A percentile compares a stretch with the other conserved stretches of the same genome.
These are phyloP conservation scores for Solanum bulbocastanum DNA, from an alignment of 257 asterid species.

Conservation along the genomic window DNA sequence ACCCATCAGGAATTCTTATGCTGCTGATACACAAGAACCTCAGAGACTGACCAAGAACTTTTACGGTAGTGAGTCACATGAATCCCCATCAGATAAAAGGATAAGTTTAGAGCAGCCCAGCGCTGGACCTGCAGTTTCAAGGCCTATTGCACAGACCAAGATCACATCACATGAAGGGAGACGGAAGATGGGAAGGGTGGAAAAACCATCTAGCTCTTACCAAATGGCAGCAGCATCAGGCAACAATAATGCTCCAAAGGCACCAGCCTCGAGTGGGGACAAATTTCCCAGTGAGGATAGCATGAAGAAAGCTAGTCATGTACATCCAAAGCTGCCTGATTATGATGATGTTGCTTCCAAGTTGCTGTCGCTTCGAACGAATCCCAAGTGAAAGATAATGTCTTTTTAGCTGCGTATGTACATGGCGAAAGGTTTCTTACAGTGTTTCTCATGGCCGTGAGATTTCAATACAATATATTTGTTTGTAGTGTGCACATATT, in stretches of 20 bases:
- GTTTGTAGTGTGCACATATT: not conserved
- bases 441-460: not conserved
- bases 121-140: constrained; percentile 18
- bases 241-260: constrained; percentile 16
- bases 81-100: constrained; percentile 10
- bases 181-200: constrained; percentile 18
- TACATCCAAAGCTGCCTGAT: constrained; percentile 92
- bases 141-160: constrained; percentile 18
- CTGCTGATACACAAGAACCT: constrained; percentile 16
- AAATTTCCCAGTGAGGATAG: constrained; percentile 23
- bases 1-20: not conserved
- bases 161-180: constrained; percentile 8
- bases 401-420: not conserved
- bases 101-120: constrained; percentile 24
- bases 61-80: constrained; percentile 14
- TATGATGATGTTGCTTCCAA: constrained; percentile 42
- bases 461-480: not conserved
- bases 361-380: constrained; percentile 37
- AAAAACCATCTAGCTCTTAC: constrained; percentile 16
- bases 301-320: constrained; percentile 60
- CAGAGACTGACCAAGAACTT: constrained; percentile 12
- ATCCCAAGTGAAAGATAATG: constrained; percentile 13
- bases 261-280: constrained; percentile 10
- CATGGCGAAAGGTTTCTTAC: not conserved
- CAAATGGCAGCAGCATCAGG: constrained; percentile 9